Conservation (phyloP, 164 flowering plant species). For the Cinnamomum chago region DNA sequence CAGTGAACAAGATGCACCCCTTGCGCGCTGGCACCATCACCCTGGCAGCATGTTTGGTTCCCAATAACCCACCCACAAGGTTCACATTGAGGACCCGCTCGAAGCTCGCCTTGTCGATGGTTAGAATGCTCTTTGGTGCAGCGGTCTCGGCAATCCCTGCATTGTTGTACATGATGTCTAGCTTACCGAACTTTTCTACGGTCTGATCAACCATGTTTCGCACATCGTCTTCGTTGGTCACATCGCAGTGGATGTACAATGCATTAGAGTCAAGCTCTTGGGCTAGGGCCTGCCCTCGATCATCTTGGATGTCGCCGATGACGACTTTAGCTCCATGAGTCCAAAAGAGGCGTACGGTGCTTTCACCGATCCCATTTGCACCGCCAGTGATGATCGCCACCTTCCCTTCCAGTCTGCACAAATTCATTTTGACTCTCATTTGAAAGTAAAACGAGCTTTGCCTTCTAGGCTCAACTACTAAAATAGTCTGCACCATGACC, state of each 20-base stretch:
- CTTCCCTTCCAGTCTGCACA: conserved; percentile 41
- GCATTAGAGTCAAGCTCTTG: not conserved
- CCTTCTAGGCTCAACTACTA: too few relatives aligned
- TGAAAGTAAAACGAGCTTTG: too few relatives aligned
- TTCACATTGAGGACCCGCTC: conserved; percentile 16
- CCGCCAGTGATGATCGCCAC: conserved; percentile 60
- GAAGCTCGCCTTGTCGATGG: conserved; percentile 3
- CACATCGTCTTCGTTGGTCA: conserved; percentile 14
- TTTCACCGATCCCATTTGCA: conserved; percentile 49
- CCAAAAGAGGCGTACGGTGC: conserved; percentile 34
- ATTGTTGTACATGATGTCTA: conserved; percentile 32
- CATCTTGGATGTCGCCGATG: conserved; percentile 46
- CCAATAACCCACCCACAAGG: conserved; percentile 20
- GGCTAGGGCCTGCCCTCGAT: conserved; percentile 15
- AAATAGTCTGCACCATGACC: too few relatives aligned
- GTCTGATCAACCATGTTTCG: conserved; percentile 10
- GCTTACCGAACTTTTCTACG: conserved; percentile 21
- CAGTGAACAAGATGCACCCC: conserved; percentile 32
- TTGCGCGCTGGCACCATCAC: conserved; percentile 31
- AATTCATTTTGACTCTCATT: not conserved
- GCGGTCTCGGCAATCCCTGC: conserved; percentile 15
- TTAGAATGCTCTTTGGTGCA: not conserved
- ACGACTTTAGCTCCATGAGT: conserved; percentile 53
- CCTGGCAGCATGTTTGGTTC: conserved; percentile 43
- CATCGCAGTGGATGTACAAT: conserved; percentile 17